Percentiles rank a stretch among this genome's conserved stretches.
These are phyloP conservation scores for Citrus medica DNA, from an alignment of 345 rosid species.

Conservation along the genomic window DNA sequence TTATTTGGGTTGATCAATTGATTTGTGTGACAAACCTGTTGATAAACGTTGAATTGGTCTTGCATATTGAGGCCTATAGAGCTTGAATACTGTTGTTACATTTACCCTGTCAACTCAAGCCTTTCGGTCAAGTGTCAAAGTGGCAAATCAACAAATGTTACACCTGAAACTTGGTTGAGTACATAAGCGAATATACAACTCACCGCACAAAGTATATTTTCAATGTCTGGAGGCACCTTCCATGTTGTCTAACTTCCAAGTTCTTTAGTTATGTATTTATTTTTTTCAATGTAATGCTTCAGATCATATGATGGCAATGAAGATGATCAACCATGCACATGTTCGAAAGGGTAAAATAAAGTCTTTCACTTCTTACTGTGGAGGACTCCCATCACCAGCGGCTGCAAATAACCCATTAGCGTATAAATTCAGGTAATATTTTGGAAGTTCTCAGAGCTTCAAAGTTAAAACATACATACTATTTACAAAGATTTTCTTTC, in stretches of 20 bases:
- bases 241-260: background rate
- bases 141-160: background rate
- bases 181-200: background rate
- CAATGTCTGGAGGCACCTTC: background rate
- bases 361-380: slow-evolving; percentile 88
- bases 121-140: background rate
- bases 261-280: background rate
- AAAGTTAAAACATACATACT: background rate
- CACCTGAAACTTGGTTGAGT: background rate
- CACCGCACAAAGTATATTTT: background rate
- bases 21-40: background rate
- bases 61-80: background rate
- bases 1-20: background rate
- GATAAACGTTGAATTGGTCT: background rate
- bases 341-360: slow-evolving; percentile 57
- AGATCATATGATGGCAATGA: slow-evolving; percentile 99
- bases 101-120: background rate
- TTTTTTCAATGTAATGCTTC: slow-evolving; percentile 11
- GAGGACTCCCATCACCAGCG: slow-evolving; percentile 96
- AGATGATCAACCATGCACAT: slow-evolving; percentile 82
- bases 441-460: background rate
- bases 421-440: slow-evolving; percentile 78
- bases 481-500: background rate
- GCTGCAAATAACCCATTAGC: slow-evolving; percentile 95
- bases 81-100: background rate